A percentile compares a stretch with the other conserved stretches of the same genome.
Evolutionary conservation across 768 basidiomycete genomes (phyloP).

Genomic region (Phylloporus scabripes): DNA sequence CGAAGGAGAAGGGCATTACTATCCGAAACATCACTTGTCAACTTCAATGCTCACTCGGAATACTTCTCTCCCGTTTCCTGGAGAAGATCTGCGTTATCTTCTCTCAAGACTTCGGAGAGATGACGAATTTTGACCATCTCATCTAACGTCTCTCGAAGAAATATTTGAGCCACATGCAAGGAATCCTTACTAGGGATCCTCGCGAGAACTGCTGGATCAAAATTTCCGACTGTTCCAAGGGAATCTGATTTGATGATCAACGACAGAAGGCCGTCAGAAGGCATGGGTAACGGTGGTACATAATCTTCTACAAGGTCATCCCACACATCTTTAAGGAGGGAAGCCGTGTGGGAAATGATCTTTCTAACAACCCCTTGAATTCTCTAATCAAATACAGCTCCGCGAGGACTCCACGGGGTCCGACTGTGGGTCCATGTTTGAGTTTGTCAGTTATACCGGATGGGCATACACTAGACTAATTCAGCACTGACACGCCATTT

Average conservation of each 20-base stretch:
- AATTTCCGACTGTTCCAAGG: not conserved
- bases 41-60: not conserved
- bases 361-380: not conserved
- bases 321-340: not conserved
- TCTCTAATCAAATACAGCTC: not conserved
- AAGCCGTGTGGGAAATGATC: conserved; percentile 1
- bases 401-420: conserved; percentile 9
- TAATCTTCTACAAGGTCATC: not conserved
- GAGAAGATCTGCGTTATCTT: not conserved
- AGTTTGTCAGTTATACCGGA: not conserved
- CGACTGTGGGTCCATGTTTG: conserved; percentile 4
- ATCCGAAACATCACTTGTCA: not conserved
- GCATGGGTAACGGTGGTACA: not conserved
- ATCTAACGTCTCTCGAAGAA: not conserved
- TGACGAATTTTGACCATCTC: not conserved
- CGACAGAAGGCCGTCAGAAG: not conserved
- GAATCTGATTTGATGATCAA: not conserved
- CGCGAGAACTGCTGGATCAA: not conserved
- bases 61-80: not conserved
- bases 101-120: not conserved
- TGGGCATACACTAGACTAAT: too few species aligned
- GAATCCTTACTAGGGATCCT: not conserved
- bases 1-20: not conserved
- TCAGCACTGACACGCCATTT: not conserved
- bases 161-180: not conserved